phyloP scores from a whole-genome alignment of 2,329 filamentous ascomycete genomes.

The Hymenoscyphus infarciens region DNA sequence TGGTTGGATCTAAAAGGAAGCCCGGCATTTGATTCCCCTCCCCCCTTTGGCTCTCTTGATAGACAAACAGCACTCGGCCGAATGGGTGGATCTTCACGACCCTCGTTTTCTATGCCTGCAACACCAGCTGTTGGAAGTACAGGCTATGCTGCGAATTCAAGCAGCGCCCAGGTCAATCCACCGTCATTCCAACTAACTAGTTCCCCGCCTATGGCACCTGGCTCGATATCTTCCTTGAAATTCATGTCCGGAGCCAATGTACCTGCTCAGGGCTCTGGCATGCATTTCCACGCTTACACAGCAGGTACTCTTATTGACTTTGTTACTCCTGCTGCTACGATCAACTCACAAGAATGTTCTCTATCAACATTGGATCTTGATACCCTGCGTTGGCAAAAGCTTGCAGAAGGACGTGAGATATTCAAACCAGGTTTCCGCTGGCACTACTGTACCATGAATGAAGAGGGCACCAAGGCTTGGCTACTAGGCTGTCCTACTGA shows the following conservation, averaged over 20 bases:
- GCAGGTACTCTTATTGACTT: slow-evolving; percentile 92
- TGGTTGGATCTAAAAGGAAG: slow-evolving; percentile 94
- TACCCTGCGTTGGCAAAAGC: slow-evolving; percentile 86
- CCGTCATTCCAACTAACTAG: slow-evolving; percentile 63
- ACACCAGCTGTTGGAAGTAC: slow-evolving; percentile 54
- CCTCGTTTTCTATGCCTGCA: slow-evolving; percentile 48
- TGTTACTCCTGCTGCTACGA: slow-evolving; percentile 85
- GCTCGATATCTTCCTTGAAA: slow-evolving; percentile 82
- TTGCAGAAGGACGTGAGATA: slow-evolving; percentile 90
- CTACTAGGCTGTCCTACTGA: slow-evolving; percentile 88
- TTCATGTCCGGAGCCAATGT: slow-evolving; percentile 85
- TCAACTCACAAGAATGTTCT: slow-evolving; percentile 82
- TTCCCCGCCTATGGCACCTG: slow-evolving; percentile 82
- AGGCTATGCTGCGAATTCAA: slow-evolving; percentile 65
- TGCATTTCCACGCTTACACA: slow-evolving; percentile 93
- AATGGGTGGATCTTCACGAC: slow-evolving; percentile 48
- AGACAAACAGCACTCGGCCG: slow-evolving; percentile 33
- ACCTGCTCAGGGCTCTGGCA: slow-evolving; percentile 83
- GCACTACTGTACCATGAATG: slow-evolving; percentile 97
- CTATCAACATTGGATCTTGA: slow-evolving; percentile 85
- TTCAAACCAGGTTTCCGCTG: slow-evolving; percentile 91
- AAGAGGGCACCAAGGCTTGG: slow-evolving; percentile 95
- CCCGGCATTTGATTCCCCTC: slow-evolving; percentile 74
- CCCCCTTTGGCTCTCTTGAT: slow-evolving; percentile 53
- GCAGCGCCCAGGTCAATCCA: slow-evolving; percentile 63